Base-by-base conservation (phyloP, 1,139 yeast species). In the Lodderomyces jiufengensis region DNA sequence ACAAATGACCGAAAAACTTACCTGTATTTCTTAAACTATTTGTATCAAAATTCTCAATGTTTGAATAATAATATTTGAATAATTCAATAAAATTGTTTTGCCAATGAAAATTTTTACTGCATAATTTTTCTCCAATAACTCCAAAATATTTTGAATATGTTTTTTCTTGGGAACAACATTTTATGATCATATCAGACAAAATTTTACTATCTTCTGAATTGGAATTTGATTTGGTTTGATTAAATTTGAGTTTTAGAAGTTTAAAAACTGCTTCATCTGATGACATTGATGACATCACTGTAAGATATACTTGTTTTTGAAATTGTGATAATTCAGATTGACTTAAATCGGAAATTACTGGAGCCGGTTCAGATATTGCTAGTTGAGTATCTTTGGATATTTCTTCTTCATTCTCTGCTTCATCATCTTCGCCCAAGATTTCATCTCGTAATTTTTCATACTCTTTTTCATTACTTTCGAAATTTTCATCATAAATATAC, bases 261-360 rank as follows among this genome's bases (percentile, higher is more conserved):
- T 90, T 90, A 57, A 90, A 97, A 0, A 86, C 88, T 1, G 95
- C 94, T 64, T 92, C 99, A 47, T 87, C 95, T 3, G 92, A 80
- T 1, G 95, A 82, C 79, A 90, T 76, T 38, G 96, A 81, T n/a
- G 97, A 86, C 84, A 86, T 88, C 22, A 92, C 66, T 0, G 94
- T 82, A 32, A 88, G 64, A 50, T 90, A 90, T 2, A 90, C 84
- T 1, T 76, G 74, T 50, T 87, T 84, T 45, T 87, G 84, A 45
- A 77, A 76, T 34, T 77, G 76, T 3, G 78, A 64, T 25, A 80
- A 57, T 27, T 78, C 80, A 1, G 79, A 61, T 37, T 82, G 83
- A 0, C 96, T 83, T 70, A 84, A 65, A 55, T 90, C 97, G 27
- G 70, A 40, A 5, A 53, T 47, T 9, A 37, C 36, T 20, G 20